phyloP scores from a whole-genome alignment of 805 yeast species.

The Cyberlindnera saturnus region DNA sequence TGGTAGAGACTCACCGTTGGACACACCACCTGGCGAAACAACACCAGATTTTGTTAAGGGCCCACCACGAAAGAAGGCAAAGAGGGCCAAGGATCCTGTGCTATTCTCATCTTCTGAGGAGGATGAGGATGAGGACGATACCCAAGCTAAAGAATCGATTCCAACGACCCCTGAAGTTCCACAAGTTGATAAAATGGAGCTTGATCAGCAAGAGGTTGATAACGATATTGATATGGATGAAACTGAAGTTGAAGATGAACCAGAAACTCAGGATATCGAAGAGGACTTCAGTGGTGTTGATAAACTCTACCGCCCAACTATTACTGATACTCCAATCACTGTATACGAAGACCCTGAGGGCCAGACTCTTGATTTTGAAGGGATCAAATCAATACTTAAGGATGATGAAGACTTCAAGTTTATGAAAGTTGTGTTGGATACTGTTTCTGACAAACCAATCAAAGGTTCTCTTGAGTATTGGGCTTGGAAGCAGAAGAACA shows the following conservation, averaged over 20 bases:
- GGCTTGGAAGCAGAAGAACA: conserved; percentile 56
- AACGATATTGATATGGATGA: neutral
- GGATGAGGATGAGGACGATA: conserved; percentile 25
- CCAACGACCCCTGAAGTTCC: conserved; percentile 24
- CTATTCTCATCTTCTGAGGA: conserved; percentile 25
- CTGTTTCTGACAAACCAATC: conserved; percentile 1
- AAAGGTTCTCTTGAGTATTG: conserved; percentile 38
- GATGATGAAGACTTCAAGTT: conserved; percentile 71
- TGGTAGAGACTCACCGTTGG: neutral
- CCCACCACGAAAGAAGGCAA: conserved; percentile 1
- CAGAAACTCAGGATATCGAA: conserved; percentile 10
- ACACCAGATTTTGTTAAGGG: neutral
- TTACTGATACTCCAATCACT: conserved; percentile 42
- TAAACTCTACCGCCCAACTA: conserved; percentile 42
- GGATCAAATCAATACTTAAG: conserved; percentile 47
- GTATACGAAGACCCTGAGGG: conserved; percentile 41
- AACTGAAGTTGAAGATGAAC: neutral
- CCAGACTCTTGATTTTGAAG: conserved; percentile 35
- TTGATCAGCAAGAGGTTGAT: neutral
- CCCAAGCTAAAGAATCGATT: conserved; percentile 19
- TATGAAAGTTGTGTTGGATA: conserved; percentile 38
- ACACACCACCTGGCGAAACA: neutral
- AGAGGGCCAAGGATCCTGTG: conserved; percentile 6
- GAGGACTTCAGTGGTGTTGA: conserved; percentile 24
- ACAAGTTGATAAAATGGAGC: neutral